Evolutionary conservation across 1,284 basidiomycete genomes (phyloP), one percentile per base, ranked within the genome.

Genomic region (Ganoderma resinaceum): DNA sequence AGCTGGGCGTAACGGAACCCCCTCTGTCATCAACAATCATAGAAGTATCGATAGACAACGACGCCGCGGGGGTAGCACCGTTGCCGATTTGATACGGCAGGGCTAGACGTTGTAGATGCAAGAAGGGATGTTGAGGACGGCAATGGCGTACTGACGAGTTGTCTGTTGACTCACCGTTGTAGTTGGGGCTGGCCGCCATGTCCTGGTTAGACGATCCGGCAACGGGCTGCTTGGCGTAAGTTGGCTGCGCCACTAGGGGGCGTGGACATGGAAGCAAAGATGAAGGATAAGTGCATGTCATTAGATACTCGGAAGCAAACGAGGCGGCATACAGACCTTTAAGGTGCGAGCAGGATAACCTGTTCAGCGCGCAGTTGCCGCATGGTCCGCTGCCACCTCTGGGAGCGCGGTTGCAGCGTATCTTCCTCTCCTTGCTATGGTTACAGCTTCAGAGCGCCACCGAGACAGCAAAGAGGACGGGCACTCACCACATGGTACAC

Each of bases 1-100:
- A 66, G 23, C 55, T 42, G 18, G 64, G 64, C 16, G 64, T 66
- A 33, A 37, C 33, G 3, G 55, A 58, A 3, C 33, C 18, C 31
- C 18, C 20, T 20, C 20, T 37, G 29, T 29, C 55, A 9, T 18
- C 33, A 12, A 3, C 55, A 3, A 18, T 55, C 29, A 18, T 33
- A 14, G 52, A 55, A 18, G 29, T 55, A 9, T 55, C 29, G 52
- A 55, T 55, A 18, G 31, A 14, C 52, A 55, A 33, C 12, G 29
- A 5, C 14, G 33, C 53, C 1, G 20, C 5, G 55, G 26, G 9
- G 31, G 18, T n/a, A 58, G 18, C 55, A 37, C 20, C 20, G 33
- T 12, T 6, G 11, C 23, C 11, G 46, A 35, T n/a, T 35, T 33
- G 20, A 11, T 58, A 12, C 18, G 12, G 20, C 3, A 35, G 33